Conservation (phyloP, 2,329 filamentous ascomycete genomes). For the Curvularia sp. region DNA sequence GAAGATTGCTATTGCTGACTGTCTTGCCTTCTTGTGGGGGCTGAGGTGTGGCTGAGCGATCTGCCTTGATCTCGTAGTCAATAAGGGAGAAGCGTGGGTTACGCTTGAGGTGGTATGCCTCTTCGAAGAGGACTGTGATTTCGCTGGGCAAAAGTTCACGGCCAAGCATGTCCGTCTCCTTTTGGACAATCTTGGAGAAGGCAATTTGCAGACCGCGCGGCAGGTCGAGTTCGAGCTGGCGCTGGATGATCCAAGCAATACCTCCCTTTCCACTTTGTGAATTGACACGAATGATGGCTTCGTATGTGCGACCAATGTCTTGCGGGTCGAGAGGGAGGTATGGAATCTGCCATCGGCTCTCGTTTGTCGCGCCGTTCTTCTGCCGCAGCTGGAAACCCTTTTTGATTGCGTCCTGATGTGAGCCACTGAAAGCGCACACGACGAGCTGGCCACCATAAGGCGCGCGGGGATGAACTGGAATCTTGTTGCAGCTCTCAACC, state of each 20-base stretch:
- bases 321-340: conserved; percentile 92
- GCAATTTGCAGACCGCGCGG: conserved; percentile 91
- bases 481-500: conserved; percentile 93
- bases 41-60: conserved; percentile 77
- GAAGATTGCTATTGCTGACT: conserved; percentile 77
- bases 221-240: conserved; percentile 87
- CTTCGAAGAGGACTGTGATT: conserved; percentile 86
- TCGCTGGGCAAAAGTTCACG: conserved; percentile 84
- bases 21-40: conserved; percentile 73
- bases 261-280: conserved; percentile 95
- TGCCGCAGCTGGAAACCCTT: conserved; percentile 80
- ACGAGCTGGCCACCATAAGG: conserved; percentile 92
- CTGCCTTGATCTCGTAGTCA: conserved; percentile 89
- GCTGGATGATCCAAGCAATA: conserved; percentile 90
- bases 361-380: conserved; percentile 62
- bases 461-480: conserved; percentile 85
- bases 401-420: conserved; percentile 95
- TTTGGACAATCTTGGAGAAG: conserved; percentile 87
- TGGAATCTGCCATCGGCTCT: conserved; percentile 81
- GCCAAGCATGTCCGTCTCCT: conserved; percentile 76
- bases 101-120: conserved; percentile 81
- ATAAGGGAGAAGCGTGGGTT: conserved; percentile 86
- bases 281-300: conserved; percentile 97
- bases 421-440: conserved; percentile 90
- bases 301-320: conserved; percentile 96